A percentile compares a stretch with the other conserved stretches of the same genome.
Evolutionary conservation across 1,284 basidiomycete species (phyloP).

Genomic region (Chalciporus piperatoides): DNA sequence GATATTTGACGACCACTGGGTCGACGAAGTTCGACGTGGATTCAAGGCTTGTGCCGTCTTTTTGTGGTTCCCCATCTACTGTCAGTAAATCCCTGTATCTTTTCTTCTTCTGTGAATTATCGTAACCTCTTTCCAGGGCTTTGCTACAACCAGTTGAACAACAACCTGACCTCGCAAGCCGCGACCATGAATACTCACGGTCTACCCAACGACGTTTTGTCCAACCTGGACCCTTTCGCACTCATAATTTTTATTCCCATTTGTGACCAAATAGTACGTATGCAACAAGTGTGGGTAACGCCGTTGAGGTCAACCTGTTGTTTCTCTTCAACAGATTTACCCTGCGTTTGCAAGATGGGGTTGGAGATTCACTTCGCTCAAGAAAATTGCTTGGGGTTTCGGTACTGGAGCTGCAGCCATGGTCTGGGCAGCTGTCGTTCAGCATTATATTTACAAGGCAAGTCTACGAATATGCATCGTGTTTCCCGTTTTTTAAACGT

Average conservation of each 20-base stretch:
- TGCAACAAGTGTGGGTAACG: not conserved
- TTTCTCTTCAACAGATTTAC: slow-evolving; percentile 48
- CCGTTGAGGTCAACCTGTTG: not conserved
- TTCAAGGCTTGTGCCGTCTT: slow-evolving; percentile 86
- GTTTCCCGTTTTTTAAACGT: slow-evolving; percentile 9
- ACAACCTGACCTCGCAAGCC: slow-evolving; percentile 77
- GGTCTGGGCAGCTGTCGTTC: slow-evolving; percentile 63
- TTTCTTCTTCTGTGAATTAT: not conserved
- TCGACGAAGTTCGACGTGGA: slow-evolving; percentile 80
- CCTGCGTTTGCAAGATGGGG: slow-evolving; percentile 64
- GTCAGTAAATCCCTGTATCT: slow-evolving; percentile 36
- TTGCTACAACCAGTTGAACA: slow-evolving; percentile 72
- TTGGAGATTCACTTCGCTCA: slow-evolving; percentile 69
- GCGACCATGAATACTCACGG: slow-evolving; percentile 71
- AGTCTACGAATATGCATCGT: slow-evolving; percentile 9
- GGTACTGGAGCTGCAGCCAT: slow-evolving; percentile 55
- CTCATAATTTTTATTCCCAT: slow-evolving; percentile 75
- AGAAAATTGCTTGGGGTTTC: slow-evolving; percentile 77
- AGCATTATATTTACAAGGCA: slow-evolving; percentile 71
- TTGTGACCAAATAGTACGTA: slow-evolving; percentile 51
- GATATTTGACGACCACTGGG: slow-evolving; percentile 75
- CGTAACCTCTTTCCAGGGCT: slow-evolving; percentile 50
- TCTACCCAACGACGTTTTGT: slow-evolving; percentile 78
- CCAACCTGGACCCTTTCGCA: slow-evolving; percentile 76
- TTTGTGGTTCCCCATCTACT: slow-evolving; percentile 71